Base-by-base conservation (phyloP, 2,329 filamentous ascomycete genomes). In the Pestalotiopsis sp. region DNA sequence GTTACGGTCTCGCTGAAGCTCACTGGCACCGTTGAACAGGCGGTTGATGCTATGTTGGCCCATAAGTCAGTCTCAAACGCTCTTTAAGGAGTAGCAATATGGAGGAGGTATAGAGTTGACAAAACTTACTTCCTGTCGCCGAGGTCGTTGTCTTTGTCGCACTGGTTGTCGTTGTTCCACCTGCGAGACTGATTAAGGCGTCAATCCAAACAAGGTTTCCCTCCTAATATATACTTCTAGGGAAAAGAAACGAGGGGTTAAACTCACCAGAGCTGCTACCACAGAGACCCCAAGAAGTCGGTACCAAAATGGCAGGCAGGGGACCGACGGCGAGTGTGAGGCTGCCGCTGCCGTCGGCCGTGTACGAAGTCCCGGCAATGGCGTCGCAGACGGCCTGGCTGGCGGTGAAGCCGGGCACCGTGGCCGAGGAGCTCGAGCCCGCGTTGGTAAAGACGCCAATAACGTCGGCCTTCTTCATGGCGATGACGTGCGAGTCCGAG, bases 391-490 rank as follows among this genome's bases (percentile, higher is more conserved):
- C 67, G 1, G 72, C 69, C 70, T 79, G 67, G 58, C 72, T 73
- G 2, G 77, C 73, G 12, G 73, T 76, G 70, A 81, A 85, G 2
- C 80, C 82, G 1, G 82, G 81, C 38, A 77, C 76, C 7, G 75
- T 76, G 58, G 81, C 74, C 2, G 73, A 73, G 68, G 79, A 78
- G 12, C 69, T 72, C 2, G 77, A 70, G 5, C 83, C 83, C 3
- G 77, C 72, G 70, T 84, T 85, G 60, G 78, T 80, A 72, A 81
- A 83, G 5, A 83, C 75, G 23, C 77, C 74, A 61, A 86, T 72
- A 57, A 85, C 68, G 64, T 67, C 72, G n/a, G 83, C 85, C 73
- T 87, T 86, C 68, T 80, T 79, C 73, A 86, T 79, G 20, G 78
- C 83, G n/a, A 88, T 76, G 20, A 76, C 81, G 70, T 78, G 76